These are phyloP conservation scores for Gastroboletus turbinatus DNA, from an alignment of 1,284 basidiomycete species.

Conservation along the genomic window DNA sequence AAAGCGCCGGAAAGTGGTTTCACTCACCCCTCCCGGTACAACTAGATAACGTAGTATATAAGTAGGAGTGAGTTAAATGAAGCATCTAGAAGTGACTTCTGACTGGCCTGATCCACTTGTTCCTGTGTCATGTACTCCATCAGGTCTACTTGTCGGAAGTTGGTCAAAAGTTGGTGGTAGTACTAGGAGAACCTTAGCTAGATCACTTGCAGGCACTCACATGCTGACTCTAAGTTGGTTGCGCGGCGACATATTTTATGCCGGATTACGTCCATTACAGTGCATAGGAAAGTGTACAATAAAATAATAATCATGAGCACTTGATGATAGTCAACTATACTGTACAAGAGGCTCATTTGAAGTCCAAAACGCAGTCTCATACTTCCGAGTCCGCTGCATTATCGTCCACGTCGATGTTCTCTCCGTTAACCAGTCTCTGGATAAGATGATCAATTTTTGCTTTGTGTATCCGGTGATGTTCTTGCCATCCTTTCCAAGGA, in stretches of 20 bases:
- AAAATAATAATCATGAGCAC: constrained; percentile 5
- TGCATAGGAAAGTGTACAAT: constrained; percentile 11
- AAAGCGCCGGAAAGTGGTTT: not conserved
- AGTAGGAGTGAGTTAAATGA: not conserved
- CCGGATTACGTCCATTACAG: constrained; percentile 6
- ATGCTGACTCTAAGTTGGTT: not conserved
- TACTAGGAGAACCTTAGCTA: too few relatives aligned
- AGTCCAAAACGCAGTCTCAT: constrained; percentile 13
- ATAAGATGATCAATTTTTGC: constrained; percentile 79
- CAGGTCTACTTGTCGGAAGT: not conserved
- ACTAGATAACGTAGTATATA: constrained; percentile 3
- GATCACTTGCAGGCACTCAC: not conserved
- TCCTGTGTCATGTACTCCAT: constrained; percentile 39
- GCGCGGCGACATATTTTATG: not conserved
- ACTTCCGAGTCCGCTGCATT: constrained; percentile 27
- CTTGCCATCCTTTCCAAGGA: constrained; percentile 89
- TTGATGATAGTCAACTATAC: not conserved
- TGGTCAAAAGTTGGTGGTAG: not conserved
- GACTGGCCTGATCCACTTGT: constrained; percentile 42
- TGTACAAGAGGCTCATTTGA: constrained; percentile 11
- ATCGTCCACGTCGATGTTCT: constrained; percentile 46
- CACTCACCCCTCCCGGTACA: constrained; percentile 28
- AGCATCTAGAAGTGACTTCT: not conserved
- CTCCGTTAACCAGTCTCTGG: constrained; percentile 54
- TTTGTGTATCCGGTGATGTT: constrained; percentile 83